These are phyloP conservation scores for Pisolithus tinctorius DNA, from an alignment of 768 basidiomycete species.

Conservation along the genomic window DNA sequence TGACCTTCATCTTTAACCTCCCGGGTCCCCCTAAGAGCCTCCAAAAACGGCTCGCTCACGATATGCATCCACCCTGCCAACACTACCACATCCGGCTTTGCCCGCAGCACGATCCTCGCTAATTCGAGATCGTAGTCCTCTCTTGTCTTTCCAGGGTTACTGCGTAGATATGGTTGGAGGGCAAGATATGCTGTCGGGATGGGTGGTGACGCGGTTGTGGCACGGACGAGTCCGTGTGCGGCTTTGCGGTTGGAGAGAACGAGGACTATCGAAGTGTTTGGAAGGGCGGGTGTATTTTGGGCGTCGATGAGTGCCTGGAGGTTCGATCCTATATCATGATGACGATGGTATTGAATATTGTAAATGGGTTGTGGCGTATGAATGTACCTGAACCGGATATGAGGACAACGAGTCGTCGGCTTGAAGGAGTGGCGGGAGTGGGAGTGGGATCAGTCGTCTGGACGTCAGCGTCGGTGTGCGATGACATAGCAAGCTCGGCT, in stretches of 20 bases:
- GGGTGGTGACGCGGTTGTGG: slow-evolving; percentile 57
- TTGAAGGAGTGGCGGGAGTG: no score
- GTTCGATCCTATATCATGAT: slow-evolving; percentile 68
- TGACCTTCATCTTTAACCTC: slow-evolving; percentile 14
- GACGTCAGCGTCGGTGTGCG: no score
- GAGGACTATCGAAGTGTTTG: slow-evolving; percentile 62
- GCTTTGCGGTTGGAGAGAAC: slow-evolving; percentile 91
- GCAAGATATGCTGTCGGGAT: slow-evolving; percentile 81
- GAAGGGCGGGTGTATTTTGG: slow-evolving; percentile 63
- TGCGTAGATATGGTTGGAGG: slow-evolving; percentile 77
- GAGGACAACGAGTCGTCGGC: slow-evolving; percentile 42
- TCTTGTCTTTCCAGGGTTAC: slow-evolving; percentile 64
- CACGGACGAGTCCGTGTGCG: slow-evolving; percentile 85
- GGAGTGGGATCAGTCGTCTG: no score
- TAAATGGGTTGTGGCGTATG: not conserved
- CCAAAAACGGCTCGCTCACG: slow-evolving; percentile 73
- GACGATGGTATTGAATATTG: not conserved
- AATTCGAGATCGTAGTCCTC: slow-evolving; percentile 83
- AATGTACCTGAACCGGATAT: slow-evolving; percentile 58
- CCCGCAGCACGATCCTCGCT: slow-evolving; percentile 56
- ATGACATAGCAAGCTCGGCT: no score
- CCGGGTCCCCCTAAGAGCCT: slow-evolving; percentile 44
- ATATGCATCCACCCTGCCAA: slow-evolving; percentile 99
- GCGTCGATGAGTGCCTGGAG: slow-evolving; percentile 95
- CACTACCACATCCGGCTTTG: slow-evolving; percentile 77